Conservation (phyloP, 2,329 filamentous ascomycete genomes). For the Epicoccum nigrum region DNA sequence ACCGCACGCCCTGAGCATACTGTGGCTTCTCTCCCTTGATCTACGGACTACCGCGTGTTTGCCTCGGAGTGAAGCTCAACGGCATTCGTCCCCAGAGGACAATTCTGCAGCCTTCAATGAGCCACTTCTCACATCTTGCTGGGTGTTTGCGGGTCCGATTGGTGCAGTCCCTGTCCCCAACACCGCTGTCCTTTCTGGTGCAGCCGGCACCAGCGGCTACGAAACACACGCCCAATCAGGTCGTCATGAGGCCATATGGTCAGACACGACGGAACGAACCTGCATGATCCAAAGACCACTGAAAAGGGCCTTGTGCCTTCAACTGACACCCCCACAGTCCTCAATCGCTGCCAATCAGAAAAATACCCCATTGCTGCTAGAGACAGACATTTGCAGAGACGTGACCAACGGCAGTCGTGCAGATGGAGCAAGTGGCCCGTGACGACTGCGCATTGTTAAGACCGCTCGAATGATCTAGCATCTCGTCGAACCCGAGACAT, state of each 20-base stretch:
- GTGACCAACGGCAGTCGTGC: slow-evolving; percentile 30
- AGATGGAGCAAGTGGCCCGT: slow-evolving; percentile 25
- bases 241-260: slow-evolving; percentile 12
- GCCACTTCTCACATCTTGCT: slow-evolving; percentile 11
- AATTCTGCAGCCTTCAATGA: slow-evolving; percentile 5
- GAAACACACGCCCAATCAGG: slow-evolving; percentile 17
- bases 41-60: background rate
- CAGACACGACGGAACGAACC: slow-evolving; percentile 16
- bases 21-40: slow-evolving; percentile 2
- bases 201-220: slow-evolving; percentile 17
- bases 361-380: slow-evolving; percentile 25
- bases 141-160: slow-evolving; percentile 7
- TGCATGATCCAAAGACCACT: slow-evolving; percentile 36
- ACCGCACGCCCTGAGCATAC: slow-evolving; percentile 2
- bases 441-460: slow-evolving; percentile 13
- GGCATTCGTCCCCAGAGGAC: background rate
- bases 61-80: slow-evolving; percentile 1
- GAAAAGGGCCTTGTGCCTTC: slow-evolving; percentile 14
- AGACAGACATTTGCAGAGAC: slow-evolving; percentile 27
- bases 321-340: slow-evolving; percentile 17
- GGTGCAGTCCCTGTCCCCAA: slow-evolving; percentile 10
- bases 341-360: slow-evolving; percentile 25
- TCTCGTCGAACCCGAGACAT: slow-evolving; percentile 22
- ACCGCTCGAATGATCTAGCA: slow-evolving; percentile 15
- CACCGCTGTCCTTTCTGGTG: slow-evolving; percentile 8